Evolutionary conservation across 768 basidiomycete species (phyloP), one percentile per base, ranked within the genome.

Genomic region (Naganishia friedmannii): DNA sequence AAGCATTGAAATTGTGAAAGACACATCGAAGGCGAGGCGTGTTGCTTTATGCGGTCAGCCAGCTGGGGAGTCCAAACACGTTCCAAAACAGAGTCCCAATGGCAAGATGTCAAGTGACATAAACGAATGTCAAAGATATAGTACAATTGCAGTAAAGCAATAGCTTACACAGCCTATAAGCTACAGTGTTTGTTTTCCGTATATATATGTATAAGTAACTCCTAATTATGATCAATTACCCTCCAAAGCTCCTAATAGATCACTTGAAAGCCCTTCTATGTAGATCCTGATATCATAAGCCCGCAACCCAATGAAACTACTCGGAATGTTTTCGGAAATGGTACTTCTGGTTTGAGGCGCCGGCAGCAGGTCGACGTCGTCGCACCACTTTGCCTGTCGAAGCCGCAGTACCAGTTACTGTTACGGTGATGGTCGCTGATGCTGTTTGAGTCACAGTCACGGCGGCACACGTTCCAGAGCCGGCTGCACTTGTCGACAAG

Each of bases 341-440:
- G n/a, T 51, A 51, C 48, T 51, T 51, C 23, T 51, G 48, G 48
- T 51, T 21, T 26, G 48, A 4, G 15, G 45, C 45, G 15, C 7
- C 55, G 4, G 57, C 57, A 15, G 34, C 12, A 9, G 28, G 12
- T 58, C 57, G 34, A 8, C 57, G 31, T 39, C 34, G 7, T 37
- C 32, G 28, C 9, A 58, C 57, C 0, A 58, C 57, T 29, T 48
- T 65, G 15, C 19, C 23, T 13, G 63, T 46, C 23, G 42, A 51
- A 7, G 63, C 48, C 12, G 63, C 42, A 1, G 58, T 17, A 15
- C 37, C 63, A 31, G 39, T 28, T 2, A 34, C 63, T n/a, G 63
- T 65, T 9, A 65, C 63, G 7, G 63, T 65, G 63, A 65, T 45
- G 15, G 63, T 65, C 5, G 48, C 63, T 21, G 63, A 51, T 19